Evolutionary conservation across 306 rosid genomes (phyloP).

Genomic region (Acacia melanoxylon): DNA sequence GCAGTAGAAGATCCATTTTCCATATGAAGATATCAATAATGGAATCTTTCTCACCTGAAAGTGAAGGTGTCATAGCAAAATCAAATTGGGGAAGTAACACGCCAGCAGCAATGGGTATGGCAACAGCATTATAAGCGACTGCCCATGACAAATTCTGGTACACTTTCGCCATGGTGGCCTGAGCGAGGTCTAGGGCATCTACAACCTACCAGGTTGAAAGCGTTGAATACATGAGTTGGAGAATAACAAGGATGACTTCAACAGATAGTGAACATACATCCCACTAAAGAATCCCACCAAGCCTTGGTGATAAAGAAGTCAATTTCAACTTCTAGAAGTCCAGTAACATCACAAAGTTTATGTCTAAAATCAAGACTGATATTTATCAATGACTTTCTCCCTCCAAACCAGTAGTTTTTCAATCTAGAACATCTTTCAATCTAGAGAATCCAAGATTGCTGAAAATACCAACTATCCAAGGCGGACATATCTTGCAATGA

Average conservation of each 20-base stretch:
- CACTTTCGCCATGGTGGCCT: constrained; percentile 89
- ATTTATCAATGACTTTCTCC: neutral
- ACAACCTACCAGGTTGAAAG: constrained; percentile 62
- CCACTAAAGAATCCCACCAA: neutral
- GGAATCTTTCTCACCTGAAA: constrained; percentile 64
- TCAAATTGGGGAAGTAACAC: constrained; percentile 83
- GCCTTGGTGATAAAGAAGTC: neutral
- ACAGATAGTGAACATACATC: neutral
- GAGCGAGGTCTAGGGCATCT: constrained; percentile 88
- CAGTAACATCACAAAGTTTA: constrained; percentile 1
- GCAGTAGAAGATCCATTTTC: neutral
- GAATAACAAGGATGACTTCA: constrained; percentile 18
- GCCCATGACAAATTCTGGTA: constrained; percentile 97
- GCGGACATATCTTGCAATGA: neutral
- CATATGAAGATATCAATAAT: neutral
- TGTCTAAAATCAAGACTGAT: neutral
- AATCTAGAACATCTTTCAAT: neutral
- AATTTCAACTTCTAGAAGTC: neutral
- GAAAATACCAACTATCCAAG: neutral
- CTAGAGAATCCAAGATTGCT: neutral
- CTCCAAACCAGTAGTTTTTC: neutral
- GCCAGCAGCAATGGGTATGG: constrained; percentile 92
- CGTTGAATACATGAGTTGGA: constrained; percentile 14
- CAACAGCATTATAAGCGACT: constrained; percentile 73
- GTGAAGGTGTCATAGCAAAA: constrained; percentile 98